phyloP scores from a whole-genome alignment of 139 green algal genomes.

The Yamagishiella unicocca region DNA sequence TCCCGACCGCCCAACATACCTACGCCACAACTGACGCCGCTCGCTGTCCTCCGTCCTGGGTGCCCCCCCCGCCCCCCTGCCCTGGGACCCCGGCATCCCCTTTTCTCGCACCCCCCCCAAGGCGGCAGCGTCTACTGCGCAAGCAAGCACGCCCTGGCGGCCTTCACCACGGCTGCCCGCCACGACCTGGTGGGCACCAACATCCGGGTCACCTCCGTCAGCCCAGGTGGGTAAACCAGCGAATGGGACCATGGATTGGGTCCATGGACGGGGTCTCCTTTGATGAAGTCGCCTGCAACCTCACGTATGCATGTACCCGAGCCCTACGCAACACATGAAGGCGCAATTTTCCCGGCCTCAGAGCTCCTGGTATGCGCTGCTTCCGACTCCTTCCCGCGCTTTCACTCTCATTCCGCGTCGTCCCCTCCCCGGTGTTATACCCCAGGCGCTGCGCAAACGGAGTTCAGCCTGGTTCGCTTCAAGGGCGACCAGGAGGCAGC shows the following conservation, averaged over 20 bases:
- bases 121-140: conserved; percentile 85
- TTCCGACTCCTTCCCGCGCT: too few species aligned
- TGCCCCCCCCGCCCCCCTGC: neutral
- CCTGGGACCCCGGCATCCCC: neutral
- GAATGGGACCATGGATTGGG: too few species aligned
- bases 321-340: too few species aligned
- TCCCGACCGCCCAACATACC: too few species aligned
- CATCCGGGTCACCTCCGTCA: conserved; percentile 81
- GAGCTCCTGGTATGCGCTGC: too few species aligned
- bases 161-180: conserved; percentile 73
- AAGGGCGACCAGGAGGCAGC: conserved; percentile 53
- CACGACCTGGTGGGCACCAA: conserved; percentile 86
- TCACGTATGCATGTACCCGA: too few species aligned
- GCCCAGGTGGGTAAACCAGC: conserved; percentile 67
- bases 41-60: neutral
- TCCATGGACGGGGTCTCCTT: too few species aligned
- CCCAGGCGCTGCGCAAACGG: conserved; percentile 81
- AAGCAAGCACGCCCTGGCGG: conserved; percentile 82
- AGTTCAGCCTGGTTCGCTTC: conserved; percentile 87
- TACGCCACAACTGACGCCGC: too few species aligned
- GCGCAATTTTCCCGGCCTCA: too few species aligned
- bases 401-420: too few species aligned
- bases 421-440: too few species aligned
- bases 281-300: too few species aligned
- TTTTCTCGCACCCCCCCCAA: neutral